Evolutionary conservation across 306 rosid species (phyloP).

Genomic region (cucumber (Cucumis sativus)): Cucumber_9930_V3 NC_026657.2:14038001-14038500

Average conservation of each 20-base stretch:
- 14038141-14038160: no score
- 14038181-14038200: no score
- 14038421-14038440: conserved; percentile 45
- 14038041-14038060: no score
- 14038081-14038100: no score
- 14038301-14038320: conserved; percentile 31
- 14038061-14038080: no score
- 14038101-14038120: no score
- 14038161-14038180: no score
- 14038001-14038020: no score
- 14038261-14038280: conserved; percentile 12
- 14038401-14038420: conserved; percentile 21
- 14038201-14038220: no score
- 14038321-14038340: conserved; percentile 45
- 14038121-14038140: no score
- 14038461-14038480: conserved; percentile 59
- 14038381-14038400: conserved; percentile 66
- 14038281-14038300: conserved; percentile 22
- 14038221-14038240: no score
- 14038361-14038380: conserved; percentile 27
- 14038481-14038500: conserved; percentile 41
- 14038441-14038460: conserved; percentile 42
- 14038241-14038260: neutral
- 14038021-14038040: no score
- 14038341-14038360: conserved; percentile 19